These are phyloP conservation scores for Multifurca ochricompacta DNA, from an alignment of 768 basidiomycete genomes.

Conservation along the genomic window DNA sequence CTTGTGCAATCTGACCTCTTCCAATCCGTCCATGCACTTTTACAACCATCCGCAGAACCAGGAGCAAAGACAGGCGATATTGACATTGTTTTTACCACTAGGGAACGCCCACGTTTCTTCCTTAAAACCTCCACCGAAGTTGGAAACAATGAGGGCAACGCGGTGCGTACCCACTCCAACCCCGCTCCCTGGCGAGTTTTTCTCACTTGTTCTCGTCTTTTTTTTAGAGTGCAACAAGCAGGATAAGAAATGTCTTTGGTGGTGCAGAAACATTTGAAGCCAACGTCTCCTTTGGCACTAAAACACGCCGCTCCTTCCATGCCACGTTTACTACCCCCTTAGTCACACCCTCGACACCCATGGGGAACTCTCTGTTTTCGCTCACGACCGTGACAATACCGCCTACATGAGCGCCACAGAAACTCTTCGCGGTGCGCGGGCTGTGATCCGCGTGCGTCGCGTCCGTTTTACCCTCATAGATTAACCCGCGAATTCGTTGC, in stretches of 20 bases:
- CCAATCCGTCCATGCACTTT: constrained; percentile 48
- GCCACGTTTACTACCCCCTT: constrained; percentile 54
- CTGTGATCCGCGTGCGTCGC: constrained; percentile 66
- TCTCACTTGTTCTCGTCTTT: not conserved
- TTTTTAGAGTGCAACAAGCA: constrained; percentile 63
- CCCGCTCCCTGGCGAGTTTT: not conserved
- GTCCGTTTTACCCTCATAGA: constrained; percentile 15
- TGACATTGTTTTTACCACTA: constrained; percentile 71
- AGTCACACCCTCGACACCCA: constrained; percentile 53
- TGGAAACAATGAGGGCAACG: constrained; percentile 88
- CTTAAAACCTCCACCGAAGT: constrained; percentile 83
- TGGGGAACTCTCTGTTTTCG: constrained; percentile 65
- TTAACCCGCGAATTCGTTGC: constrained; percentile 3
- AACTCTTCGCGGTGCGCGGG: constrained; percentile 54
- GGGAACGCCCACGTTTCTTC: constrained; percentile 69
- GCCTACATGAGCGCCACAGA: constrained; percentile 67
- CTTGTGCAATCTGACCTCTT: constrained; percentile 77
- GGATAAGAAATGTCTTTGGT: constrained; percentile 83
- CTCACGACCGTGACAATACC: constrained; percentile 73
- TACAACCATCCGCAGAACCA: constrained; percentile 50
- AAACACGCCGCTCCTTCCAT: constrained; percentile 77
- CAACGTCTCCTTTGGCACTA: constrained; percentile 76
- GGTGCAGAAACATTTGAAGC: constrained; percentile 85
- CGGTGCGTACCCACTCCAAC: constrained; percentile 45
- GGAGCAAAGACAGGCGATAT: constrained; percentile 54